These are phyloP conservation scores for Lasiodiplodia theobromae DNA, from an alignment of 2,329 filamentous ascomycete genomes.

Conservation along the genomic window DNA sequence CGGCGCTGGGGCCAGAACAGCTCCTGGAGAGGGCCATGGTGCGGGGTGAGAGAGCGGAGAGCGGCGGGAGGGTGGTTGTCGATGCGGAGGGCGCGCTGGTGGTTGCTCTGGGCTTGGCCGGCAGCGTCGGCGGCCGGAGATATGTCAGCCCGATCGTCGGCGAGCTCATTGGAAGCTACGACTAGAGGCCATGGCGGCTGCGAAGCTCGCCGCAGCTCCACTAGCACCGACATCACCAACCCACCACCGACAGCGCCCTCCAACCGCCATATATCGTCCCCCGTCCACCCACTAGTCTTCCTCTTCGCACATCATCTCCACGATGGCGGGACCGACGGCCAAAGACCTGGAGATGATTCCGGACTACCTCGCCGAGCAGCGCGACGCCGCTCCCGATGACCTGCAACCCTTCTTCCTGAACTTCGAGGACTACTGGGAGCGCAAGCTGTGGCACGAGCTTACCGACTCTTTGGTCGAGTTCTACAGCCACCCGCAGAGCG, in stretches of 20 bases:
- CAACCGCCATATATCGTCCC: conserved; percentile 6
- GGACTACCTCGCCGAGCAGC: conserved; percentile 90
- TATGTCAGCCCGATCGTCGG: conserved; percentile 25
- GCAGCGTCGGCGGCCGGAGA: conserved; percentile 20
- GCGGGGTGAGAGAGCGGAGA: conserved; percentile 46
- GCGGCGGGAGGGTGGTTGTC: conserved; percentile 53
- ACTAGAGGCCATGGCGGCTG: background rate
- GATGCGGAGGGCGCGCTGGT: conserved; percentile 52
- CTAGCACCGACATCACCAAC: conserved; percentile 32
- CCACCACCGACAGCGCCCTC: conserved; percentile 33
- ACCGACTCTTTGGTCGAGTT: conserved; percentile 87
- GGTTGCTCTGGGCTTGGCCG: conserved; percentile 30
- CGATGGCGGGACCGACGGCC: conserved; percentile 40
- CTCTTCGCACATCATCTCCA: conserved; percentile 24
- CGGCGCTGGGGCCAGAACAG: conserved; percentile 48
- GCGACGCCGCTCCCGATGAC: conserved; percentile 85
- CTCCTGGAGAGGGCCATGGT: conserved; percentile 50
- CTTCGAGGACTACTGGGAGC: conserved; percentile 97
- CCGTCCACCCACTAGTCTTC: conserved; percentile 2
- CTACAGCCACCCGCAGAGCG: conserved; percentile 84
- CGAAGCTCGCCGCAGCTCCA: conserved; percentile 31
- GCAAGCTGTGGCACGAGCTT: conserved; percentile 98
- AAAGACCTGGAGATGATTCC: conserved; percentile 91
- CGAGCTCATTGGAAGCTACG: conserved; percentile 21
- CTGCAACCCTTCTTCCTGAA: conserved; percentile 86